Evolutionary conservation across 257 asterid species (phyloP), one percentile per base, ranked within the genome.

Genomic region (Ocimum tenuiflorum): DNA sequence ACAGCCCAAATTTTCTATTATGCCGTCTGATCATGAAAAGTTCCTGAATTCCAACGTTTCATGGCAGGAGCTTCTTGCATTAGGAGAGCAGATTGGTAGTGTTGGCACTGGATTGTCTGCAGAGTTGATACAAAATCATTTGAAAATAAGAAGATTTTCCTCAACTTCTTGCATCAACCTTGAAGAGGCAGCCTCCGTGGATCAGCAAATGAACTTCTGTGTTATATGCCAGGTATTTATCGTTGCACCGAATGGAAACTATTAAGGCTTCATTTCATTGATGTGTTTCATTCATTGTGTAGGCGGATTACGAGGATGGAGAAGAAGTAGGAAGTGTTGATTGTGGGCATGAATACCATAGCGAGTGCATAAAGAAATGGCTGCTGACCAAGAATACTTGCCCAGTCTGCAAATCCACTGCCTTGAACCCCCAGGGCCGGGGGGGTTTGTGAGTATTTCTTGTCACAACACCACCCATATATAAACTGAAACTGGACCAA

Each of bases 41-140:
- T 27, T 51, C 2, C 31, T 27, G 31, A 27, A 27, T 12, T 60
- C 65, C 17, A 51, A 47, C 18, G 39, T 64, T 66, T n/a, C 22
- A 19, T 52, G 35, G 58, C 86, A 88, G 95, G 95, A 91, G 78
- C 95, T 88, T 74, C 95, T 91, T 76, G 92, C 85, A 33, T 67
- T 86, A 77, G 96, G 79, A 65, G 95, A 86, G 72, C 94, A 76
- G 67, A 91, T 88, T 36, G 98, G 98, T 47, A 73, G 79, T 55
- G 98, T 86, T 39, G 81, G 78, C 61, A 81, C 91, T 39, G 96
- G 96, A 59, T 71, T 91, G 54, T 65, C 94, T 0, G 85, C 78
- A 64, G 89, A 83, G 59, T 71, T 74, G 57, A 70, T 85, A 56
- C 68, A 23, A 11, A 72, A 69, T 56, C 70, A 76, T 73, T 65